These are phyloP conservation scores for Castanea crenata DNA, from an alignment of 306 rosid genomes.

Conservation along the genomic window DNA sequence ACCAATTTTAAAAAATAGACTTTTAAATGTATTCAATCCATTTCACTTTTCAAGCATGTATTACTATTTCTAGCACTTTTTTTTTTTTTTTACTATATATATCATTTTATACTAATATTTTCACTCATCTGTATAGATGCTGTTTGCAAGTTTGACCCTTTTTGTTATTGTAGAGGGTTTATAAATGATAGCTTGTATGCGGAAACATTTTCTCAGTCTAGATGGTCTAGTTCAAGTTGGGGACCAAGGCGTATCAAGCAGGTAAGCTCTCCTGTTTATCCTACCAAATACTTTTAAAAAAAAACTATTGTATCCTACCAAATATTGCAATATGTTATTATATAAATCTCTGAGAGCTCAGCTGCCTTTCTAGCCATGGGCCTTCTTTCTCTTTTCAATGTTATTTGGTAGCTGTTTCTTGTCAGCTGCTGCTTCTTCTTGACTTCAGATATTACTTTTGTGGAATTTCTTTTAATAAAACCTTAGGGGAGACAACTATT, in stretches of 20 bases:
- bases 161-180: conserved; percentile 58
- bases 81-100: neutral
- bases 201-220: conserved; percentile 67
- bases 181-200: conserved; percentile 62
- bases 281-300: too few relatives aligned
- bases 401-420: neutral
- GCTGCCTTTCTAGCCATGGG: neutral
- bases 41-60: neutral
- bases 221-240: conserved; percentile 93
- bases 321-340: neutral
- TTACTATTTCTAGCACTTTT: neutral
- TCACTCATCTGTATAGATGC: neutral
- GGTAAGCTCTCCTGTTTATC: conserved; percentile 36
- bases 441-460: neutral
- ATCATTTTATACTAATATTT: neutral
- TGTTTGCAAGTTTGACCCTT: conserved; percentile 8
- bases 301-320: neutral
- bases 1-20: too few relatives aligned
- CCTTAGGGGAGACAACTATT: neutral
- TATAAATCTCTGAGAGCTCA: neutral
- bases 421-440: neutral
- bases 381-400: neutral
- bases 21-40: neutral
- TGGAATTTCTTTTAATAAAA: neutral
- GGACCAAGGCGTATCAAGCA: conserved; percentile 86